These are phyloP conservation scores for Aureobasidium pullulans DNA, from an alignment of 2,329 filamentous ascomycete genomes.

Conservation along the genomic window DNA sequence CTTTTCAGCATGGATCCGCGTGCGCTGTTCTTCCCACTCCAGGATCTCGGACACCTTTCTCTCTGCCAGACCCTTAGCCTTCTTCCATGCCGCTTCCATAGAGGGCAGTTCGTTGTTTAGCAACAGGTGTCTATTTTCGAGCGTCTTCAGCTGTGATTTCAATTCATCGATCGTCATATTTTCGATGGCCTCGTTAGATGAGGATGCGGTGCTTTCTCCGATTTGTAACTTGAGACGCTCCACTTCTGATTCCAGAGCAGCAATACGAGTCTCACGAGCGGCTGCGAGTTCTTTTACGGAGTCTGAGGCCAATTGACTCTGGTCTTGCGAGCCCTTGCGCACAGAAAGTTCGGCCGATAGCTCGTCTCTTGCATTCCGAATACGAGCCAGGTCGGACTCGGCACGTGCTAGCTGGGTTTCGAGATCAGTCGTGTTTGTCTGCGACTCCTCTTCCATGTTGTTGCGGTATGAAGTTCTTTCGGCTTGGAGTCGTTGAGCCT, in stretches of 20 bases:
- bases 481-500: constrained; percentile 74
- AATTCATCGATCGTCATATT: constrained; percentile 63
- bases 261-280: constrained; percentile 73
- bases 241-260: constrained; percentile 74
- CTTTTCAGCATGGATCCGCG: constrained; percentile 75
- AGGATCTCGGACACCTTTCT: constrained; percentile 78
- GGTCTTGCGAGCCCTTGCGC: constrained; percentile 70
- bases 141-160: constrained; percentile 61
- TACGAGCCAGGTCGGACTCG: constrained; percentile 78
- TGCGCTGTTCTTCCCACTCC: constrained; percentile 68
- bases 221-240: constrained; percentile 57
- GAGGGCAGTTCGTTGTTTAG: constrained; percentile 83
- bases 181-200: constrained; percentile 38
- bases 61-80: constrained; percentile 73
- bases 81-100: constrained; percentile 86
- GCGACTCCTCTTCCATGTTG: constrained; percentile 74
- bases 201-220: constrained; percentile 35
- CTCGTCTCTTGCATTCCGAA: constrained; percentile 79
- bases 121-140: constrained; percentile 73
- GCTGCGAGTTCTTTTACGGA: constrained; percentile 74
- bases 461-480: constrained; percentile 77
- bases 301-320: constrained; percentile 60
- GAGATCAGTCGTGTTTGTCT: constrained; percentile 64
- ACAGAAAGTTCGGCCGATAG: constrained; percentile 73
- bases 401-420: constrained; percentile 74